phyloP scores from a whole-genome alignment of 2,329 filamentous ascomycete species.

The Pseudogymnoascus sp. region DNA sequence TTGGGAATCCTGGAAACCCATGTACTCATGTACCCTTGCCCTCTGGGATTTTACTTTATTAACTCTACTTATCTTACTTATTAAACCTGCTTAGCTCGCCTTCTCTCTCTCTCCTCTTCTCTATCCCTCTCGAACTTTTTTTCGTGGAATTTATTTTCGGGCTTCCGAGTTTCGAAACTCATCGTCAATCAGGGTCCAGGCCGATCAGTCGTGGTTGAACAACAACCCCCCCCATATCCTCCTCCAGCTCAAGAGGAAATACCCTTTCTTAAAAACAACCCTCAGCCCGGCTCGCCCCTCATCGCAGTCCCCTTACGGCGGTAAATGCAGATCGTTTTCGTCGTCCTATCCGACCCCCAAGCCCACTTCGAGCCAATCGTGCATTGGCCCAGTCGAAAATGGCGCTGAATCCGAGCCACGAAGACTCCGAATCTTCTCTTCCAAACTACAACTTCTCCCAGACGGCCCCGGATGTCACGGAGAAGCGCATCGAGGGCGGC shows the following conservation, averaged over 20 bases:
- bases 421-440: not conserved
- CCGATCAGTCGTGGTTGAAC: not conserved
- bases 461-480: not conserved
- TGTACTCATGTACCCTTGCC: not conserved
- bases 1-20: not conserved
- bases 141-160: not conserved
- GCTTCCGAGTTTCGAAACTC: not conserved
- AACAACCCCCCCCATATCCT: not conserved
- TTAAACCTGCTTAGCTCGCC: constrained; percentile 3
- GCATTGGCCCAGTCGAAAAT: constrained; percentile 27
- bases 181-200: not conserved
- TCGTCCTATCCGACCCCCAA: constrained; percentile 11
- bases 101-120: not conserved
- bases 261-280: not conserved
- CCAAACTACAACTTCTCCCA: constrained; percentile 3
- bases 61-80: not conserved
- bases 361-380: constrained; percentile 19
- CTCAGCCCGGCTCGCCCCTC: not conserved
- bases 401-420: constrained; percentile 20
- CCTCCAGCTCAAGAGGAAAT: not conserved
- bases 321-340: constrained; percentile 1
- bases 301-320: not conserved
- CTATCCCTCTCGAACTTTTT: not conserved
- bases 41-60: not conserved
- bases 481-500: not conserved